Conservation (phyloP, 2,329 filamentous ascomycete genomes). For the Apiospora kogelbergensis region DNA sequence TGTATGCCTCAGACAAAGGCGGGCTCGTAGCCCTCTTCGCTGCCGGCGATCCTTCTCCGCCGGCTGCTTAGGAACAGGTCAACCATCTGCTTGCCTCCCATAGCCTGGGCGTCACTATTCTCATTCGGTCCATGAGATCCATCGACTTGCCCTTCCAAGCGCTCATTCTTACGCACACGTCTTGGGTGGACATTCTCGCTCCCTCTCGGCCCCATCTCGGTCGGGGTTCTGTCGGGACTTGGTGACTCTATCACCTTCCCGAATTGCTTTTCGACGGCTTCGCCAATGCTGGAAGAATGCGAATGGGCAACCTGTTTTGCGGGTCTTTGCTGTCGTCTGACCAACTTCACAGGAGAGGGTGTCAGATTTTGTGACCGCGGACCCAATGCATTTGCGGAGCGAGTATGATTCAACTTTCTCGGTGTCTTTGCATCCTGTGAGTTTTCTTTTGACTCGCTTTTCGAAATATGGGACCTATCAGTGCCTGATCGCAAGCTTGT, state of each 20-base stretch:
- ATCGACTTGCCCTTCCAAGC: slow-evolving; percentile 18
- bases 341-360: slow-evolving; percentile 16
- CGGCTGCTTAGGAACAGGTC: slow-evolving; percentile 54
- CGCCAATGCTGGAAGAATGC: slow-evolving; percentile 18
- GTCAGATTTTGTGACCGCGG: slow-evolving; percentile 13
- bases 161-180: slow-evolving; percentile 15
- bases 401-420: slow-evolving; percentile 16
- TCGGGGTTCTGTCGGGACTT: background rate
- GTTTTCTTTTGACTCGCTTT: background rate
- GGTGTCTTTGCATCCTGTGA: background rate
- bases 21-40: background rate
- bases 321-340: slow-evolving; percentile 15
- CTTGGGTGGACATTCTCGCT: slow-evolving; percentile 28
- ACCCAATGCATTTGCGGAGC: slow-evolving; percentile 19
- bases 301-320: slow-evolving; percentile 13
- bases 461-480: slow-evolving; percentile 3
- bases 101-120: slow-evolving; percentile 27
- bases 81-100: slow-evolving; percentile 53
- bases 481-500: slow-evolving; percentile 12
- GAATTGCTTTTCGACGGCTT: slow-evolving; percentile 18
- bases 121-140: slow-evolving; percentile 17
- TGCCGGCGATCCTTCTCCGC: slow-evolving; percentile 39
- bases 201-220: background rate
- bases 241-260: slow-evolving; percentile 10
- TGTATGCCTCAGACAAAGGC: background rate